Conservation (phyloP, 2,329 filamentous ascomycete species). For the Colletotrichum lentis region DNA sequence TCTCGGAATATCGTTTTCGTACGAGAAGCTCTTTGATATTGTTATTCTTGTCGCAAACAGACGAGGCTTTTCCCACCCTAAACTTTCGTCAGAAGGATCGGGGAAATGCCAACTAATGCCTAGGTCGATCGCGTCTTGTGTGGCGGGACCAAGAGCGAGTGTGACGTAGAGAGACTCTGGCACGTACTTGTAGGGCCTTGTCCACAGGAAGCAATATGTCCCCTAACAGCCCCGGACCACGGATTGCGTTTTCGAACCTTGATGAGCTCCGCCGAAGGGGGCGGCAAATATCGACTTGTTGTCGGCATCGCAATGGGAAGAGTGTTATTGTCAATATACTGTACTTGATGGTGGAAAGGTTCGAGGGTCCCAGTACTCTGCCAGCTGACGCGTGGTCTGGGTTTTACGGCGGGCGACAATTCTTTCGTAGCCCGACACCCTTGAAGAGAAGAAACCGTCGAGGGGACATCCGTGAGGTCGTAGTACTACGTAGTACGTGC, state of each 20-base stretch:
- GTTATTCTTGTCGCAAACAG: constrained; percentile 28
- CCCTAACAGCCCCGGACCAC: background rate
- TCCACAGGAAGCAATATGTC: background rate
- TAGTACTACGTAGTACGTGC: background rate
- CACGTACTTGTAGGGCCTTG: background rate
- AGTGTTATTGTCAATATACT: background rate
- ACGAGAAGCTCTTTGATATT: background rate
- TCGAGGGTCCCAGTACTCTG: background rate
- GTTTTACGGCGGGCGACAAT: no score
- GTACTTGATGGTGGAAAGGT: background rate
- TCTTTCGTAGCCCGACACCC: background rate
- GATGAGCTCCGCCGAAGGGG: background rate
- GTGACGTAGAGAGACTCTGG: constrained; percentile 17
- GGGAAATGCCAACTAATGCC: constrained; percentile 5
- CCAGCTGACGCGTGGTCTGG: background rate
- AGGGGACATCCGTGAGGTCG: constrained; percentile 3
- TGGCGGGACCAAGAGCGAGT: constrained; percentile 9
- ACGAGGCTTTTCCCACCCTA: constrained; percentile 7
- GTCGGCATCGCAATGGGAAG: background rate
- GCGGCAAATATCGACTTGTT: background rate
- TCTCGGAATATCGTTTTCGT: constrained; percentile 20
- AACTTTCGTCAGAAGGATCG: constrained; percentile 11
- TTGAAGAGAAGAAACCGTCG: background rate
- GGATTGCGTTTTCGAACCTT: background rate
- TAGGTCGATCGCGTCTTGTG: constrained; percentile 22